Evolutionary conservation across 2,329 filamentous ascomycete species (phyloP), one percentile per base, ranked within the genome.

Genomic region (Colletotrichum higginsianum): DNA sequence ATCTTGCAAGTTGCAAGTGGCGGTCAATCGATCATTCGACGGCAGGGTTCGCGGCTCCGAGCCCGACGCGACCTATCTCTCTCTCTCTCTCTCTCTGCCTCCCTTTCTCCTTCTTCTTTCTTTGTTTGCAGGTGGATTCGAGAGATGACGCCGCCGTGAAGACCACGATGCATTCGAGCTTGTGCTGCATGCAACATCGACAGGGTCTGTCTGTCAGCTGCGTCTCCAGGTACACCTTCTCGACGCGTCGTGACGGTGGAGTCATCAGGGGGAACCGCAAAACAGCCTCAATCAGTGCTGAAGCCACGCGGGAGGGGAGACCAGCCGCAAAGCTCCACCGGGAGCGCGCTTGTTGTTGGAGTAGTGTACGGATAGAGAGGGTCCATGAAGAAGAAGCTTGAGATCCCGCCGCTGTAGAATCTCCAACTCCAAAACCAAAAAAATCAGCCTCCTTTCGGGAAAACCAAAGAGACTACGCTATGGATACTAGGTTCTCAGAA

Each of bases 231-330:
- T 35, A 35, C 30, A 35, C 56, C 42, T 42, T 55, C 47, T 66
- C 42, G 40, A 61, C 38, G 49, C 50, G 38, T 62, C 49, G 57
- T 67, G 53, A 47, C 15, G 38, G 68, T 71, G 68, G 68, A 63
- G 68, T 71, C 64, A 58, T 68, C 26, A 30, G 46, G 52, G 52
- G 65, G 68, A 71, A 71, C 68, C 58, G 68, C 65, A 71, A 71
- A 71, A 68, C 68, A 71, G 68, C 68, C 68, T 71, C 68, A 68
- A 63, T 38, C 8, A 55, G 26, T 52, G 68, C 44, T 58, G 65
- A 68, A 58, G 68, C 68, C 68, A 71, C 57, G 68, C 68, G 68
- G 68, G 68, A 58, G 65, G 68, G 68, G 68, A 53, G 65, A 62
- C 57, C 58, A 53, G 65, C 40, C 52, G 18, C 35, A 46, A 62